Conservation (phyloP, 176 grass and related monocot genomes). For the Themeda triandra region DNA sequence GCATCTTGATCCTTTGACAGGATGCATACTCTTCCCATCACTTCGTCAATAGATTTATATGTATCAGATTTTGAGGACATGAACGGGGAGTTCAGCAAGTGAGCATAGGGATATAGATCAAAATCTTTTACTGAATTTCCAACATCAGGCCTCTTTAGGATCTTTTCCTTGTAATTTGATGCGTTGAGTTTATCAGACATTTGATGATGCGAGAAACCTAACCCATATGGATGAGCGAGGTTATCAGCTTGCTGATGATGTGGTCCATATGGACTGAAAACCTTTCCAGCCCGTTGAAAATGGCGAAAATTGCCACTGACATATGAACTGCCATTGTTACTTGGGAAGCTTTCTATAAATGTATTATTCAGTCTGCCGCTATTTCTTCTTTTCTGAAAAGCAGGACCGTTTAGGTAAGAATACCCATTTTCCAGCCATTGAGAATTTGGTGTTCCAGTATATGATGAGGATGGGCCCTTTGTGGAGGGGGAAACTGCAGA, state of each 20-base stretch:
- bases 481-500: background rate
- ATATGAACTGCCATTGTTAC: constrained; percentile 34
- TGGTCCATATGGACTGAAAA: background rate
- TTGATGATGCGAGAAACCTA: constrained; percentile 12
- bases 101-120: constrained; percentile 4
- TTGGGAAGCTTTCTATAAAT: constrained; percentile 15
- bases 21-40: constrained; percentile 44
- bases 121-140: constrained; percentile 27
- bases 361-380: background rate
- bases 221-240: background rate
- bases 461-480: constrained; percentile 6
- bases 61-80: constrained; percentile 17
- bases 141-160: constrained; percentile 18
- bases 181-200: constrained; percentile 9
- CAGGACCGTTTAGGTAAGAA: constrained; percentile 20
- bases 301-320: constrained; percentile 13
- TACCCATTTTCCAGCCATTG: constrained; percentile 19
- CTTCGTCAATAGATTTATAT: constrained; percentile 32
- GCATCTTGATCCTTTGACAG: constrained; percentile 72
- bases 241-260: constrained; percentile 27
- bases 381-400: constrained; percentile 24
- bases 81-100: background rate
- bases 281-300: constrained; percentile 32
- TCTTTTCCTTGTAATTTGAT: constrained; percentile 28
- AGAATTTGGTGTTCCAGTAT: constrained; percentile 26